Evolutionary conservation across 1,284 basidiomycete genomes (phyloP).

Genomic region (Rhizopogon parksii): DNA sequence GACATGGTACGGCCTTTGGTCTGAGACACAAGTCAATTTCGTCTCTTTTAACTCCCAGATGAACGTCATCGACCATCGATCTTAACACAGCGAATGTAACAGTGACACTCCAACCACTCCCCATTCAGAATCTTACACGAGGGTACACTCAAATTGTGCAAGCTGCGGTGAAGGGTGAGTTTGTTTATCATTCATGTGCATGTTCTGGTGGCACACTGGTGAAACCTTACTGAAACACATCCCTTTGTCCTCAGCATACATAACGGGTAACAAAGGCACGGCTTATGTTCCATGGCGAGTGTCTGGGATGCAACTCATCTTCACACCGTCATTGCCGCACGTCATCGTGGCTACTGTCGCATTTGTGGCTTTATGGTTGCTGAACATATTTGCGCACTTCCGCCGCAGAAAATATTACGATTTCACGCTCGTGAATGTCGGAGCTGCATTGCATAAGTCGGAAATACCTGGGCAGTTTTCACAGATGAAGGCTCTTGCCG

Average conservation of each 20-base stretch:
- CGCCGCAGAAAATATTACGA: constrained; percentile 15
- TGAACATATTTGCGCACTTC: constrained; percentile 19
- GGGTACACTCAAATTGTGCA: constrained; percentile 18
- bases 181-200: neutral
- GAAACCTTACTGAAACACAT: neutral
- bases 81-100: constrained; percentile 1
- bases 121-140: constrained; percentile 15
- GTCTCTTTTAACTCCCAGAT: constrained; percentile 17
- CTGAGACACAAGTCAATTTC: constrained; percentile 13
- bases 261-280: constrained; percentile 17
- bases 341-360: constrained; percentile 16
- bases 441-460: constrained; percentile 20
- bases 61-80: neutral
- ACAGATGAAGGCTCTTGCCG: constrained; percentile 5
- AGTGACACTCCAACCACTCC: constrained; percentile 6
- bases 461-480: constrained; percentile 20
- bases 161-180: constrained; percentile 19
- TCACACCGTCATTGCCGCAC: constrained; percentile 22
- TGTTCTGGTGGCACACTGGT: neutral
- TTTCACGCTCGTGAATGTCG: constrained; percentile 24
- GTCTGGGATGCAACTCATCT: constrained; percentile 18
- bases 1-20: constrained; percentile 7
- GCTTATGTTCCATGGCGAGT: constrained; percentile 25
- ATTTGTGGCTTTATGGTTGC: constrained; percentile 16
- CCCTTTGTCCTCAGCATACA: constrained; percentile 11